Evolutionary conservation across 2,329 filamentous ascomycete species (phyloP).

Genomic region (Arthrobotrys sinensis): DNA sequence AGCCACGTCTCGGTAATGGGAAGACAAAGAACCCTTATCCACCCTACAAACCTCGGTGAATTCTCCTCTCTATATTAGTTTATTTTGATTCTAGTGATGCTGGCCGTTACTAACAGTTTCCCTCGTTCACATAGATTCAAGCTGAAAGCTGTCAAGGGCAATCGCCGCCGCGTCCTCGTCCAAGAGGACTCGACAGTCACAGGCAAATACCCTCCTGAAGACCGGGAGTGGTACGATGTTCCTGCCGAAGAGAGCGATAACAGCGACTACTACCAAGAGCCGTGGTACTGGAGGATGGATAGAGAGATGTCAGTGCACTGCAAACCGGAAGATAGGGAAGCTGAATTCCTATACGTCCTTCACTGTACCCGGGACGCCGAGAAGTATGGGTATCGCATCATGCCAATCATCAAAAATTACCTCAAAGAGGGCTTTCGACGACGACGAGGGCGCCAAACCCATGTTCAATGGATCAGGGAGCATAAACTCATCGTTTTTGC

Average conservation of each 20-base stretch:
- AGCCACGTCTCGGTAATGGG: neutral
- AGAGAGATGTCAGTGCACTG: too few species aligned
- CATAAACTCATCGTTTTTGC: neutral
- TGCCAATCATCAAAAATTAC: neutral
- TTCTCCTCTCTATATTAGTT: neutral
- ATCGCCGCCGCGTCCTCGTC: neutral
- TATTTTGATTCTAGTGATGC: too few species aligned
- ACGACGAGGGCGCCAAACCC: neutral
- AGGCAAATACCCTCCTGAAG: neutral
- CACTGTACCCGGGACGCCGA: neutral
- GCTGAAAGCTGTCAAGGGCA: slow-evolving; percentile 9
- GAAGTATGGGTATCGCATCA: neutral
- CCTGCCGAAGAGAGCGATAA: slow-evolving; percentile 3
- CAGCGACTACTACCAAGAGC: neutral
- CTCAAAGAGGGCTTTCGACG: neutral
- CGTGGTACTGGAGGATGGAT: neutral
- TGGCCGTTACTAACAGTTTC: neutral
- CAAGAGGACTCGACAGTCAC: neutral
- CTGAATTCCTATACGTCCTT: neutral
- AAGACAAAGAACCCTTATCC: neutral
- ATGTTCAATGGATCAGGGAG: neutral
- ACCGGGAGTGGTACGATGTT: neutral
- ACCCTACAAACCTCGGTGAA: neutral
- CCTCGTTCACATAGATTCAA: neutral
- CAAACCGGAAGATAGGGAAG: neutral